Conservation (phyloP, 78 protist genomes). For the Dictyostelium purpureum region DNA sequence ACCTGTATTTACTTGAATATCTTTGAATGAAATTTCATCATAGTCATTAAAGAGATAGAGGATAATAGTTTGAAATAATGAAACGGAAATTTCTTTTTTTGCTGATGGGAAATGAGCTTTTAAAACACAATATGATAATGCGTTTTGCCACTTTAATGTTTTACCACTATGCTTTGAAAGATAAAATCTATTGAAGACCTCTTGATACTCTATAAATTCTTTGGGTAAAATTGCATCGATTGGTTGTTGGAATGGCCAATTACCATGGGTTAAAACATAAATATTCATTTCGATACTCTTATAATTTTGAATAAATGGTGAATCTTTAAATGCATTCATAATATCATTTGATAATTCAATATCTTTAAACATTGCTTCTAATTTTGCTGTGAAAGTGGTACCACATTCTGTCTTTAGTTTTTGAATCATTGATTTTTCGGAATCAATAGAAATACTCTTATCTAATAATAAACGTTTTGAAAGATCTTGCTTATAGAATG, state of each 20-base stretch:
- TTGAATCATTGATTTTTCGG: conserved; percentile 91
- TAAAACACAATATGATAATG: conserved; percentile 80
- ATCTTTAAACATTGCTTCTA: conserved; percentile 98
- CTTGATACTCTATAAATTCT: conserved; percentile 72
- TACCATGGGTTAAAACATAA: conserved; percentile 88
- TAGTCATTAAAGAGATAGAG: conserved; percentile 87
- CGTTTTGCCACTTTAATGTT: conserved; percentile 89
- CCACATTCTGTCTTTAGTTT: conserved; percentile 97
- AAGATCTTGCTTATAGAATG: conserved; percentile 96
- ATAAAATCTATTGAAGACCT: conserved; percentile 86
- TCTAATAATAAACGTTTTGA: conserved; percentile 93
- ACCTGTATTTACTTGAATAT: conserved; percentile 54
- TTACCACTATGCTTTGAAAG: conserved; percentile 84
- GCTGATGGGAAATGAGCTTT: conserved; percentile 73
- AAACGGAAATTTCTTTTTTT: conserved; percentile 88
- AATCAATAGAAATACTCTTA: conserved; percentile 87
- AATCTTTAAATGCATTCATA: conserved; percentile 63
- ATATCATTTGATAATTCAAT: conserved; percentile 85
- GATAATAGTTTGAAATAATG: conserved; percentile 90
- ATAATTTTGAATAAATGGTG: not conserved
- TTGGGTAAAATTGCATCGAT: conserved; percentile 63
- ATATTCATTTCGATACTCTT: conserved; percentile 82
- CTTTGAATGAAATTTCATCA: conserved; percentile 42
- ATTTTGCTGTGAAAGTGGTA: conserved; percentile 88
- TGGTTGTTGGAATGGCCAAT: conserved; percentile 93